phyloP scores from a whole-genome alignment of 768 basidiomycete species.

The Mycena polygramma region DNA sequence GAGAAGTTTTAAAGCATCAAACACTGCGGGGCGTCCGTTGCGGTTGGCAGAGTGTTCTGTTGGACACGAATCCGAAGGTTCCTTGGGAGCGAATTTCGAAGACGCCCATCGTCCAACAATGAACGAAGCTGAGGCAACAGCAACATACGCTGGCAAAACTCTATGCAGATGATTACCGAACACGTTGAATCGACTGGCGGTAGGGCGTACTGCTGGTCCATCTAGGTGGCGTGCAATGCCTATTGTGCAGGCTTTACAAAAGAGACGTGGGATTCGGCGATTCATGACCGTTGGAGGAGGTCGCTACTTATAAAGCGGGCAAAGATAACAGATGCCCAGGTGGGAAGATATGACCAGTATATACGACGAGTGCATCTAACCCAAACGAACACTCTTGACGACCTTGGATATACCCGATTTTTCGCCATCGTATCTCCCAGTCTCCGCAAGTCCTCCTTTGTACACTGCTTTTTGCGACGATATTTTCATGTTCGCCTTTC shows the following conservation, averaged over 20 bases:
- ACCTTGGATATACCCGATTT: conserved; percentile 93
- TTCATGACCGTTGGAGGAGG: neutral
- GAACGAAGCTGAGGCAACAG: conserved; percentile 11
- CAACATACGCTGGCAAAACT: conserved; percentile 20
- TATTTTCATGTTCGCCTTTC: conserved; percentile 94
- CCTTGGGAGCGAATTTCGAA: neutral
- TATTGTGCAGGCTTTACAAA: neutral
- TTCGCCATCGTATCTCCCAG: conserved; percentile 90
- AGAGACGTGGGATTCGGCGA: neutral
- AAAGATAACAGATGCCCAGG: too few relatives aligned
- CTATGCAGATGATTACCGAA: neutral
- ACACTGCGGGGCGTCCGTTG: neutral
- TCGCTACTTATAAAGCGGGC: too few relatives aligned
- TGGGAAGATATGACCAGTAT: too few relatives aligned
- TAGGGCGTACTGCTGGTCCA: conserved; percentile 10
- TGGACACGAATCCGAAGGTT: neutral
- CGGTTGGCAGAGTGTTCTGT: neutral
- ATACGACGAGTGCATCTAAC: conserved; percentile 44
- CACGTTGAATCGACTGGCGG: neutral
- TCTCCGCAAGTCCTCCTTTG: conserved; percentile 84
- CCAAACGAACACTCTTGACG: conserved; percentile 86
- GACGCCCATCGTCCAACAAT: conserved; percentile 15
- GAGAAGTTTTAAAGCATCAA: neutral
- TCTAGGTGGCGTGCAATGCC: neutral
- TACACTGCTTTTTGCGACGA: conserved; percentile 92